These are phyloP conservation scores for Biscogniauxia sp. DNA, from an alignment of 2,329 filamentous ascomycete genomes.

Conservation along the genomic window DNA sequence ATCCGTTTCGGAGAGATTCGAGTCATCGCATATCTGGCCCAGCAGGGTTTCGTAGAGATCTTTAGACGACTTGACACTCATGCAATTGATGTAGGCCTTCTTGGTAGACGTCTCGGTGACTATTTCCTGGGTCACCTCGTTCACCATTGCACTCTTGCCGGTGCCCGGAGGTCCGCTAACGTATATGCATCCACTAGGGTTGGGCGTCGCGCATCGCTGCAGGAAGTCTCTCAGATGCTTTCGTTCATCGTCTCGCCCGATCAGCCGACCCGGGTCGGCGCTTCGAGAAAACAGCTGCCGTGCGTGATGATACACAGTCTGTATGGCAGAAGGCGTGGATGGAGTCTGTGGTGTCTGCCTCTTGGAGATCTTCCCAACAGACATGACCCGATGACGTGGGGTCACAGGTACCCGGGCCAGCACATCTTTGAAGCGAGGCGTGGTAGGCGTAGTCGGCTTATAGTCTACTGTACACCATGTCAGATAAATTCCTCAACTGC, in stretches of 20 bases:
- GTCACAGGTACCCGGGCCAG: conserved; percentile 71
- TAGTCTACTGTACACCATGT: conserved; percentile 27
- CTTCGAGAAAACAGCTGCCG: conserved; percentile 84
- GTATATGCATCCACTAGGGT: conserved; percentile 79
- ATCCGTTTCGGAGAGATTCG: conserved; percentile 61
- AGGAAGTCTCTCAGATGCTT: conserved; percentile 69
- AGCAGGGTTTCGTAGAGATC: conserved; percentile 82
- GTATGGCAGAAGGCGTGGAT: conserved; percentile 62
- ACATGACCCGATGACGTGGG: conserved; percentile 79
- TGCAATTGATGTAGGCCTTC: conserved; percentile 88
- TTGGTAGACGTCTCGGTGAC: conserved; percentile 54
- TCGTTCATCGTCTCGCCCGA: conserved; percentile 71
- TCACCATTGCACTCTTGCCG: conserved; percentile 92
- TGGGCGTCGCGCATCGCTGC: conserved; percentile 56
- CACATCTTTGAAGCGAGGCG: conserved; percentile 76
- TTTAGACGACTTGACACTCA: conserved; percentile 86
- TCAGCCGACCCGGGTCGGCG: conserved; percentile 68
- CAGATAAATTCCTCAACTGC: conserved; percentile 5
- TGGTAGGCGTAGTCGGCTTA: conserved; percentile 66
- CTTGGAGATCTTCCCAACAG: conserved; percentile 71
- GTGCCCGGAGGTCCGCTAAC: conserved; percentile 95
- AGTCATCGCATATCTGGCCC: conserved; percentile 62
- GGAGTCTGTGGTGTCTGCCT: conserved; percentile 77
- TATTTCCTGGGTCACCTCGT: conserved; percentile 68
- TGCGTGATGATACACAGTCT: conserved; percentile 82